Percentiles rank a stretch among this genome's conserved stretches.
Evolutionary conservation across 1,284 basidiomycete species (phyloP).

Genomic region (Termitomyces sp.): DNA sequence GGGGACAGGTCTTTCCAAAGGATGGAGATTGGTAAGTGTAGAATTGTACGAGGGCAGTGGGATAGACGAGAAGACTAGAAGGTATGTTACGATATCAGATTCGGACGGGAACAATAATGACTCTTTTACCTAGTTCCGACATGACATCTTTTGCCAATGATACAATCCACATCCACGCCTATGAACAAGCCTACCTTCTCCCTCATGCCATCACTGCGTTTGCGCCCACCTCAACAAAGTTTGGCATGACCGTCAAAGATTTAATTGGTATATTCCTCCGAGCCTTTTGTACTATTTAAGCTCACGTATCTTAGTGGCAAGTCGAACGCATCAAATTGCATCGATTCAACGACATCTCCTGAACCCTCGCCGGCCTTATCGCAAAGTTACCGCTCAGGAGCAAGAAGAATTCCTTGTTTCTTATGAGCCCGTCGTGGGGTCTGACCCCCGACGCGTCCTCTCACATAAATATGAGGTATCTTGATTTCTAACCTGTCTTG

Average conservation of each 20-base stretch:
- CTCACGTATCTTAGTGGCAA: slow-evolving; percentile 56
- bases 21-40: slow-evolving; percentile 70
- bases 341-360: slow-evolving; percentile 72
- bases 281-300: neutral
- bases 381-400: slow-evolving; percentile 75
- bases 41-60: slow-evolving; percentile 81
- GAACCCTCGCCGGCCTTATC: slow-evolving; percentile 79
- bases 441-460: slow-evolving; percentile 70
- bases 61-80: slow-evolving; percentile 62
- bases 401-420: slow-evolving; percentile 82
- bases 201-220: slow-evolving; percentile 67
- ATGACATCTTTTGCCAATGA: slow-evolving; percentile 63
- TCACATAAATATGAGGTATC: slow-evolving; percentile 75
- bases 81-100: slow-evolving; percentile 37
- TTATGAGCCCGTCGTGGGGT: slow-evolving; percentile 76
- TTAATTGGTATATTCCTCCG: slow-evolving; percentile 62
- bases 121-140: slow-evolving; percentile 56
- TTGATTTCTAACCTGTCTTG: neutral
- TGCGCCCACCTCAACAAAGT: slow-evolving; percentile 76
- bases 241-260: slow-evolving; percentile 85
- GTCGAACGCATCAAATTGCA: slow-evolving; percentile 68
- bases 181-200: slow-evolving; percentile 71
- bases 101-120: neutral
- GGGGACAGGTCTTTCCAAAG: slow-evolving; percentile 52
- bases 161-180: slow-evolving; percentile 47